Evolutionary conservation across 305 asterid species (phyloP).

Genomic region (Fraxinus angustifolia): DNA sequence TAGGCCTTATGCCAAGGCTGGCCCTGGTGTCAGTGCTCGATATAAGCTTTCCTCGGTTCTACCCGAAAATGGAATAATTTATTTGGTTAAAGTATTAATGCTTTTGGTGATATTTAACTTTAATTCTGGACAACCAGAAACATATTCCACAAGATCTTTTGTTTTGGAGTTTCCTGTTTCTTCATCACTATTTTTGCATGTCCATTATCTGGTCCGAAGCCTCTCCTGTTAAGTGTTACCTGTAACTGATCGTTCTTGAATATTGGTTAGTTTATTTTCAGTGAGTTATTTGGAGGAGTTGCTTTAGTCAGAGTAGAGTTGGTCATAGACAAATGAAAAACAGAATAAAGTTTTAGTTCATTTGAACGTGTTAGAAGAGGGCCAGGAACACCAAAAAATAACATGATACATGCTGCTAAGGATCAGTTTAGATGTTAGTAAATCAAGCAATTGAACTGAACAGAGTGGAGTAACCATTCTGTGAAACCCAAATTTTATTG

Average conservation of each 20-base stretch:
- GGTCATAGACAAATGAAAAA: not conserved
- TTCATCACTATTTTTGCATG: not conserved
- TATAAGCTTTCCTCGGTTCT: too few relatives aligned
- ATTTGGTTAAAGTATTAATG: not conserved
- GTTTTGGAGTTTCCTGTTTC: not conserved
- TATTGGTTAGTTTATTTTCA: not conserved
- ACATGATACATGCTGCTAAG: not conserved
- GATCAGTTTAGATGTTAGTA: not conserved
- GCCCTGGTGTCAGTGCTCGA: too few relatives aligned
- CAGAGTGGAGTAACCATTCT: not conserved
- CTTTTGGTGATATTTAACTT: not conserved
- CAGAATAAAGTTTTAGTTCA: not conserved
- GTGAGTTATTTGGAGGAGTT: not conserved
- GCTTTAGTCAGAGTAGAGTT: not conserved
- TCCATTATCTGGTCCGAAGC: not conserved
- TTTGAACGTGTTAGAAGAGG: not conserved
- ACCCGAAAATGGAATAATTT: not conserved
- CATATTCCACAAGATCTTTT: not conserved
- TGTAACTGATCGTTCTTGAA: not conserved
- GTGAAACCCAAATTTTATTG: not conserved
- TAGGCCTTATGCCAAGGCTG: too few relatives aligned
- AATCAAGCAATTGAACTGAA: not conserved
- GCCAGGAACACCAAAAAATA: not conserved
- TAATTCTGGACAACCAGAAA: not conserved
- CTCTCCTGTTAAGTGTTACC: not conserved